phyloP scores from a whole-genome alignment of 1,139 yeast species.

The Pichia sp. region DNA sequence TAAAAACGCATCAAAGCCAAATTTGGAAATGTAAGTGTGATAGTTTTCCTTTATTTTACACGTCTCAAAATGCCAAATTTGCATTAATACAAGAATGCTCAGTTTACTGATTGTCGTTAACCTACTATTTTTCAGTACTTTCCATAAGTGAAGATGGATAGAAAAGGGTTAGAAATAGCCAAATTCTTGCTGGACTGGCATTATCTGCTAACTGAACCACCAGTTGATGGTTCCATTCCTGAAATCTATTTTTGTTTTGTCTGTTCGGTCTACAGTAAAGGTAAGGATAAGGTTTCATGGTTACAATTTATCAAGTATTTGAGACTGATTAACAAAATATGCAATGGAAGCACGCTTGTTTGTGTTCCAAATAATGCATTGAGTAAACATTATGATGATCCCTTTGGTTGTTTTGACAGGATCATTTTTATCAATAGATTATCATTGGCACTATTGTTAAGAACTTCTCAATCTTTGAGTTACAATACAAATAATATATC shows the following conservation, averaged over 20 bases:
- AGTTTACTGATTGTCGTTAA: neutral
- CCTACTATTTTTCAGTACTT: neutral
- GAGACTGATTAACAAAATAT: constrained; percentile 19
- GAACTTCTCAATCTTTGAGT: constrained; percentile 10
- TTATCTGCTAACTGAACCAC: constrained; percentile 22
- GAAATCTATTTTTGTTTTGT: constrained; percentile 28
- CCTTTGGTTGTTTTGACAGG: constrained; percentile 23
- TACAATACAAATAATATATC: neutral
- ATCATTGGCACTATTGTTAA: constrained; percentile 19
- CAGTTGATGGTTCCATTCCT: constrained; percentile 27
- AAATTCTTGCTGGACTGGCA: constrained; percentile 28
- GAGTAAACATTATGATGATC: constrained; percentile 21
- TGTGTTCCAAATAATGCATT: constrained; percentile 24
- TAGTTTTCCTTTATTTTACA: neutral
- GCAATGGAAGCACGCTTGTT: constrained; percentile 18
- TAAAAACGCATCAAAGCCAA: neutral
- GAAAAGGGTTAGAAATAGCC: constrained; percentile 25
- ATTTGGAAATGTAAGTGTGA: neutral
- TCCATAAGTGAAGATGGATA: constrained; percentile 18
- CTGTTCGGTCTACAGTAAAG: constrained; percentile 24
- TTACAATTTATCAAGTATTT: constrained; percentile 26
- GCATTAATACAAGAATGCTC: neutral
- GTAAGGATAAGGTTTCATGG: constrained; percentile 30
- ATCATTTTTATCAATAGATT: constrained; percentile 24
- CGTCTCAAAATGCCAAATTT: neutral